Percentiles rank a stretch among this genome's conserved stretches.
These are phyloP conservation scores for Hymenoscyphus fraxineus DNA, from an alignment of 2,329 filamentous ascomycete genomes.

Conservation along the genomic window DNA sequence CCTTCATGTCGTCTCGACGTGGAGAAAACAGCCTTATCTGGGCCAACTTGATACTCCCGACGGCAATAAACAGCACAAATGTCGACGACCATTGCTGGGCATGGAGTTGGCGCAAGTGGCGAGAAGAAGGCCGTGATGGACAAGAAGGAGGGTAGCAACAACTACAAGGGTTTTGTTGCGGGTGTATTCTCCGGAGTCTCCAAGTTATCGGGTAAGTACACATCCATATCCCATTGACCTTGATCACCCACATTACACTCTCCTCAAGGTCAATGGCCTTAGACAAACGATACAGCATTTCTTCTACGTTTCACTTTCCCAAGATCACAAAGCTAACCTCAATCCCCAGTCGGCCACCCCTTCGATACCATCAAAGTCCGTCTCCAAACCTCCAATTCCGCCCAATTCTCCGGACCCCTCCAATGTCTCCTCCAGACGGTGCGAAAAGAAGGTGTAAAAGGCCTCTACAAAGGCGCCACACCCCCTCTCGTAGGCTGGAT, in stretches of 20 bases:
- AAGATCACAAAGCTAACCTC: conserved; percentile 2
- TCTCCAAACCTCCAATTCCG: conserved; percentile 74
- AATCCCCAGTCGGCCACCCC: conserved; percentile 54
- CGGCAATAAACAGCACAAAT: not conserved
- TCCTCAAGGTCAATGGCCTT: not conserved
- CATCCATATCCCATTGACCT: not conserved
- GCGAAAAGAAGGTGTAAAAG: conserved; percentile 76
- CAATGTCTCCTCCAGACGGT: conserved; percentile 84
- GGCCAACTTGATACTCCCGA: too few species aligned
- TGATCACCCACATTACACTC: not conserved
- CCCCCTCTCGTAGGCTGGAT: conserved; percentile 96
- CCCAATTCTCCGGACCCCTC: conserved; percentile 79
- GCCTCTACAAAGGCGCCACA: conserved; percentile 90
- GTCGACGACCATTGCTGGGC: conserved; percentile 9
- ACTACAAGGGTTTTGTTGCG: conserved; percentile 92
- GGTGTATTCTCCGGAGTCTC: conserved; percentile 94
- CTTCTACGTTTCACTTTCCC: not conserved
- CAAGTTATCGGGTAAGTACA: conserved; percentile 72
- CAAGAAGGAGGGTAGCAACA: conserved; percentile 39
- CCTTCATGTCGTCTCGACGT: too few species aligned
- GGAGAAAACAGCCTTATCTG: too few species aligned
- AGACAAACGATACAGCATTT: not conserved
- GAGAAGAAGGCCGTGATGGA: conserved; percentile 17
- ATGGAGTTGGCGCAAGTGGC: not conserved
- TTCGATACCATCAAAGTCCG: conserved; percentile 98